A percentile compares a stretch with the other conserved stretches of the same genome.
phyloP scores from a whole-genome alignment of 2,329 filamentous ascomycete species.

The Torrubiellomyces zombiae region DNA sequence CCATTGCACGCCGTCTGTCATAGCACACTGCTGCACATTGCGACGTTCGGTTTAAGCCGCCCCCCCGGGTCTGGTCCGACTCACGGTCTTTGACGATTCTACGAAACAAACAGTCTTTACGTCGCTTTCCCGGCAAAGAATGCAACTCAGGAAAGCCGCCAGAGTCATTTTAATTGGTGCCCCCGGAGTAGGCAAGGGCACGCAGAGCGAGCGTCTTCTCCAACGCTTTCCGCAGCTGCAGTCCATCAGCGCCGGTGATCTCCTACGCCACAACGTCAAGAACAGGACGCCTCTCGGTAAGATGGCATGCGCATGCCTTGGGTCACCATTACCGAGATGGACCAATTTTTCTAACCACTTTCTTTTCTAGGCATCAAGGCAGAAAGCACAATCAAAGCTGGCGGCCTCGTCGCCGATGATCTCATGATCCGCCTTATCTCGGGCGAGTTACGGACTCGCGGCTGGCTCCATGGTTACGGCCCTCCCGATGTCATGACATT shows the following conservation, averaged over 20 bases:
- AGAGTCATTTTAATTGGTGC: conserved; percentile 90
- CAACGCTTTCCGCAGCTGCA: conserved; percentile 75
- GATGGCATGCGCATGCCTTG: neutral
- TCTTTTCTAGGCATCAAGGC: conserved; percentile 94
- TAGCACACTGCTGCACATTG: too few species aligned
- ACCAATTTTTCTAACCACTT: too few species aligned
- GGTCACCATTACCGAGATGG: too few species aligned
- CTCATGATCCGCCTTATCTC: conserved; percentile 87
- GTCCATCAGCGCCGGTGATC: conserved; percentile 83
- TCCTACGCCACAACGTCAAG: conserved; percentile 85
- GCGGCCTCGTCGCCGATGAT: conserved; percentile 78
- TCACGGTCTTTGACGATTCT: too few species aligned
- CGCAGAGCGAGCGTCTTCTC: conserved; percentile 80
- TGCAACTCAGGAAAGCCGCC: conserved; percentile 64
- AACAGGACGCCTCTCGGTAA: conserved; percentile 69
- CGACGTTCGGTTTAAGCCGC: too few species aligned
- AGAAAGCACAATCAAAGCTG: conserved; percentile 72
- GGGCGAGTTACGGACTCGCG: conserved; percentile 68
- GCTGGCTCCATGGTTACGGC: conserved; percentile 52
- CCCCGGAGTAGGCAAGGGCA: conserved; percentile 94
- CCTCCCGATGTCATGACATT: conserved; percentile 34
- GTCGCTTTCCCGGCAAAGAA: too few species aligned
- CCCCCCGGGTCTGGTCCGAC: too few species aligned
- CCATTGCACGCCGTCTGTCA: too few species aligned
- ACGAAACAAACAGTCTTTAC: too few species aligned